Conservation (phyloP, 805 yeast species). For the Kodamaea leandrae region DNA sequence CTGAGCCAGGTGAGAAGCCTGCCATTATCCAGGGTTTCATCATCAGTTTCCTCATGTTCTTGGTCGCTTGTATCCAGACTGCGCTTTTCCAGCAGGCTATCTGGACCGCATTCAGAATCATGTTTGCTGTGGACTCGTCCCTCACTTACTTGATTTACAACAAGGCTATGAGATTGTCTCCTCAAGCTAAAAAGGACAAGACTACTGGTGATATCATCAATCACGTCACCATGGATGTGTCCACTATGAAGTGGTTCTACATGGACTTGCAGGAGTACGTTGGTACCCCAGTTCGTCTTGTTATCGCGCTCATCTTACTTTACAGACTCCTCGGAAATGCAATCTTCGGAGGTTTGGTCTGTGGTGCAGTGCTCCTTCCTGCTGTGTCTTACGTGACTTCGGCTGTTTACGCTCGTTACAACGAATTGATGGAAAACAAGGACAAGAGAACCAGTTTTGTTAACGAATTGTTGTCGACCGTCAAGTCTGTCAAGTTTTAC, state of each 20-base stretch:
- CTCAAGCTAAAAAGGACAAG: conserved; percentile 30
- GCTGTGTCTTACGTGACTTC: conserved; percentile 26
- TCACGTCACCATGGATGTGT: conserved; percentile 31
- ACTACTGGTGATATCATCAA: conserved; percentile 35
- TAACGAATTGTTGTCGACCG: conserved; percentile 36
- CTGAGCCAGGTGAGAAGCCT: conserved; percentile 12
- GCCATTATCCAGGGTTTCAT: conserved; percentile 28
- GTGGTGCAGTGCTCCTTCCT: conserved; percentile 34
- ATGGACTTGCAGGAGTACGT: conserved; percentile 19
- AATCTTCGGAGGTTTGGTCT: conserved; percentile 34
- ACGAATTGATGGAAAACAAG: conserved; percentile 31
- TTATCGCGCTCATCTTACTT: conserved; percentile 29
- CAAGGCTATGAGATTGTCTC: conserved; percentile 30
- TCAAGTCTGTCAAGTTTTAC: conserved; percentile 39
- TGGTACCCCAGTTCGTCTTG: conserved; percentile 24
- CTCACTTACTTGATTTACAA: conserved; percentile 25
- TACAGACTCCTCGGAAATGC: conserved; percentile 34
- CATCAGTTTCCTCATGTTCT: conserved; percentile 25
- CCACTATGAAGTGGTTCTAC: conserved; percentile 16
- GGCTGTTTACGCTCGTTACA: conserved; percentile 23
- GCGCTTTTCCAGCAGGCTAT: conserved; percentile 23
- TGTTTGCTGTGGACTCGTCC: conserved; percentile 18
- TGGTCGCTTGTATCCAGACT: conserved; percentile 23
- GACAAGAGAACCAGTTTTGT: conserved; percentile 38
- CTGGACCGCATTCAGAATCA: conserved; percentile 14